phyloP scores from a whole-genome alignment of 176 grass and related monocot genomes.

The Aegilops longissima region DNA sequence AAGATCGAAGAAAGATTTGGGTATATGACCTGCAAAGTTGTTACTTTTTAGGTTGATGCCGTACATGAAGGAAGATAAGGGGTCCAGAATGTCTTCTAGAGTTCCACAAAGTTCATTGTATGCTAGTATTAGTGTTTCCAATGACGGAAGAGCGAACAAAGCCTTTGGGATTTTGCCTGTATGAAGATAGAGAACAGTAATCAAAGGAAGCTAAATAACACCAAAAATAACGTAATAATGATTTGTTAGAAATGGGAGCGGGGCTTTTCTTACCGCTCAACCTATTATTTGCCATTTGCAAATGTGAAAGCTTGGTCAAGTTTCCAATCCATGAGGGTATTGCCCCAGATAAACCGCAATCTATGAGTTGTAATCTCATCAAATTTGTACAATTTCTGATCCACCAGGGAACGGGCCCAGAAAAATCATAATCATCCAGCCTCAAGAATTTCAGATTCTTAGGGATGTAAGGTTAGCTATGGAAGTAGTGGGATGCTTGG shows the following conservation, averaged over 20 bases:
- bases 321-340: slow-evolving; percentile 14
- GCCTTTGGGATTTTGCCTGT: too few species aligned
- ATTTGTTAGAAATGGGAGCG: too few species aligned
- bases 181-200: background rate
- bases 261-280: background rate
- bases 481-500: background rate
- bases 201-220: too few species aligned
- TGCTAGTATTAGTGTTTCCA: too few species aligned
- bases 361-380: background rate
- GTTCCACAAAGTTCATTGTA: too few species aligned
- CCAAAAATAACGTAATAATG: too few species aligned
- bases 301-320: background rate
- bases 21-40: slow-evolving; percentile 15
- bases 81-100: too few species aligned
- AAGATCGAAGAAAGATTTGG: slow-evolving; percentile 20
- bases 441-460: fast-evolving
- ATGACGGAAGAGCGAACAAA: too few species aligned
- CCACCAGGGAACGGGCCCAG: background rate
- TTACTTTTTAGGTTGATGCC: background rate
- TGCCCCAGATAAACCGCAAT: background rate
- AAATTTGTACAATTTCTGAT: slow-evolving; percentile 12
- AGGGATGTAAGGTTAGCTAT: background rate
- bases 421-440: background rate
- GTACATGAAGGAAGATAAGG: too few species aligned
- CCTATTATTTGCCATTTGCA: background rate